Evolutionary conservation across 768 basidiomycete genomes (phyloP).

Genomic region (Boletus barrowsii): DNA sequence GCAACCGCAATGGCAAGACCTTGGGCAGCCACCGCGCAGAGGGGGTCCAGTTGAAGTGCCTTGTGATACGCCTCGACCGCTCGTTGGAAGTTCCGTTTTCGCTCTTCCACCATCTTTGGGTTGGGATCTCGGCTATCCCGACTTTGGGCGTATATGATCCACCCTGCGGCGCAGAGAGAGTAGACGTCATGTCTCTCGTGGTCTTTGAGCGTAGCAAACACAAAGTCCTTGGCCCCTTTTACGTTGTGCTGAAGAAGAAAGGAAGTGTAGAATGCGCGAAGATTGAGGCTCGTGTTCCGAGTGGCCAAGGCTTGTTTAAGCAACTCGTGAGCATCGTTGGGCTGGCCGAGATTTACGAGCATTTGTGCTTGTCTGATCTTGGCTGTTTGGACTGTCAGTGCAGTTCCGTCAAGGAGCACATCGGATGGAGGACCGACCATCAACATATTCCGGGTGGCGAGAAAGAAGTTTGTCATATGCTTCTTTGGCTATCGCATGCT

Average conservation of each 20-base stretch:
- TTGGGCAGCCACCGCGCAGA: conserved; percentile 91
- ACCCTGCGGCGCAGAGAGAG: conserved; percentile 85
- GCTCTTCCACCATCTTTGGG: conserved; percentile 52
- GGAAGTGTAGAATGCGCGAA: conserved; percentile 91
- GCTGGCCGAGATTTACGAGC: conserved; percentile 62
- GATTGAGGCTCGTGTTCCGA: conserved; percentile 73
- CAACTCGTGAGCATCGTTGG: conserved; percentile 81
- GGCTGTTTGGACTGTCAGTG: conserved; percentile 46
- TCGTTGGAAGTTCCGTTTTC: conserved; percentile 72
- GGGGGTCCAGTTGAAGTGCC: conserved; percentile 78
- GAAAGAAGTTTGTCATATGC: conserved; percentile 84
- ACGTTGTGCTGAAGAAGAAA: conserved; percentile 81
- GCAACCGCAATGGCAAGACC: conserved; percentile 93
- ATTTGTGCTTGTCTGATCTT: conserved; percentile 91
- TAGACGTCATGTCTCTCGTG: conserved; percentile 87
- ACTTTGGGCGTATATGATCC: conserved; percentile 81
- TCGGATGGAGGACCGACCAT: conserved; percentile 58
- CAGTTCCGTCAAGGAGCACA: not conserved
- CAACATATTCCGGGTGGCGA: conserved; percentile 94
- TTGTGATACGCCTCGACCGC: conserved; percentile 92
- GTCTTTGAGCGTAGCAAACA: conserved; percentile 84
- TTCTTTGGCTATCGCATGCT: conserved; percentile 69
- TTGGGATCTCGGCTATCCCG: conserved; percentile 76
- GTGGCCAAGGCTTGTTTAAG: conserved; percentile 87
- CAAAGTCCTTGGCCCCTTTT: conserved; percentile 82